These are phyloP conservation scores for Vitis riparia DNA, from an alignment of 164 flowering plant genomes.

Conservation along the genomic window DNA sequence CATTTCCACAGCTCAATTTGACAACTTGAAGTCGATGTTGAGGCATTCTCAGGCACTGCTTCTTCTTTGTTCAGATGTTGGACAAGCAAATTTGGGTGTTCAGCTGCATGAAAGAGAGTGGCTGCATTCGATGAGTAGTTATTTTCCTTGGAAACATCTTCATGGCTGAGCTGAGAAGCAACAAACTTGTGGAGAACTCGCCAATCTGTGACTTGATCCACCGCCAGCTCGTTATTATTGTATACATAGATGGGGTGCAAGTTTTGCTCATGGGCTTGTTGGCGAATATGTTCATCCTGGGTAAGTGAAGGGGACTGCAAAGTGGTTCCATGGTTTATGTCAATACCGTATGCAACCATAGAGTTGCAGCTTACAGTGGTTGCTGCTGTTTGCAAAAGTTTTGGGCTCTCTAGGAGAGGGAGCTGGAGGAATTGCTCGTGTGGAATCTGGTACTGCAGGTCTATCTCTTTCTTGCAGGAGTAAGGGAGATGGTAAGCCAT, in stretches of 20 bases:
- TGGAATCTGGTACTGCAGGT: slow-evolving; percentile 27
- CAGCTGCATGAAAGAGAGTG: background rate
- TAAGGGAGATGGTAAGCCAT: slow-evolving; percentile 12
- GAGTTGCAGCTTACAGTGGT: slow-evolving; percentile 14
- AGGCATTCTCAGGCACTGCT: slow-evolving; percentile 21
- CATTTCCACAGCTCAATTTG: slow-evolving; percentile 51
- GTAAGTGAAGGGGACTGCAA: slow-evolving; percentile 22
- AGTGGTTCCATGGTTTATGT: slow-evolving; percentile 24
- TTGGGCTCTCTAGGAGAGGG: slow-evolving; percentile 63
- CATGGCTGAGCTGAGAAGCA: slow-evolving; percentile 66
- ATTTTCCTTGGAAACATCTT: slow-evolving; percentile 34
- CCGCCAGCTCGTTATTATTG: slow-evolving; percentile 14
- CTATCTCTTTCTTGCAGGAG: slow-evolving; percentile 51
- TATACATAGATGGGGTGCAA: slow-evolving; percentile 8
- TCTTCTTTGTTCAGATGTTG: slow-evolving; percentile 22
- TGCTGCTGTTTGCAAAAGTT: slow-evolving; percentile 22
- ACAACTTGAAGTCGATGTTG: slow-evolving; percentile 30
- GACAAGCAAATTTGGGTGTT: slow-evolving; percentile 4
- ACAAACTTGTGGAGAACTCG: slow-evolving; percentile 62
- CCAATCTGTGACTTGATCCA: slow-evolving; percentile 57
- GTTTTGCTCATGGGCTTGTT: slow-evolving; percentile 12
- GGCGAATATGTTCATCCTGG: slow-evolving; percentile 22
- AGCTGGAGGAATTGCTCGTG: slow-evolving; percentile 50
- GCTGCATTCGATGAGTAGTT: slow-evolving; percentile 11
- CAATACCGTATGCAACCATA: slow-evolving; percentile 17